Evolutionary conservation across 2,329 filamentous ascomycete species (phyloP), one percentile per base, ranked within the genome.

Genomic region (Colletotrichum sp.): DNA sequence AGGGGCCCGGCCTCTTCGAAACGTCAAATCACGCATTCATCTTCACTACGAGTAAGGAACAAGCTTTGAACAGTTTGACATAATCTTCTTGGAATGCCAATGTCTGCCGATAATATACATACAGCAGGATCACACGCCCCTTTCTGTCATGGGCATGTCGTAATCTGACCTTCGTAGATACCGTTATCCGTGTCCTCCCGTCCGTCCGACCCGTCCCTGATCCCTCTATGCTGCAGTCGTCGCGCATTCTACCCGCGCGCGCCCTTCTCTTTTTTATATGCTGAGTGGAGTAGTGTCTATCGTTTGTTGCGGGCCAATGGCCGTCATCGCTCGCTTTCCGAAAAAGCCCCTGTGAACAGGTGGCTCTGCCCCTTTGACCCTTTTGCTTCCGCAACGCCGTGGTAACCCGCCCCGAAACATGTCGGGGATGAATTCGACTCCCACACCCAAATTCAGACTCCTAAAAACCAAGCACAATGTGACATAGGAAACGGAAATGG

Each of bases 251-350:
- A 72, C 75, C 75, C 75, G 69, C 26, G n/a, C 44, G 44, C 44
- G 12, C n/a, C 76, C 67, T 67, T 59, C 69, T 73, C 65, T 76
- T 70, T 77, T 75, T 70, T 64, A 52, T 77, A 77, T 78, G 71
- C 76, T 76, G 75, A 78, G 77, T 77, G 72, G 77, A 75, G 77
- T 77, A 67, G 57, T 75, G 64, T 78, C 76, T 77, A 78, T 75
- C 28, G 13, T 34, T 60, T 36, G 44, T 52, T 52, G n/a, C n/a
- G 59, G 77, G 72, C 75, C 59, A 44, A 44, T 59, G 75, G 75
- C 75, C 75, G 55, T 70, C 76, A 77, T 71, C 72, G 75, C 71
- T 75, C 70, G 75, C 72, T 63, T 77, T 75, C 75, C 55, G 44
- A 63, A 70, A 62, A 55, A 65, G 59, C 66, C 69, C 68, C 64